Evolutionary conservation across 169 alveolate species (phyloP).

Genomic region (Neospora caninum): DNA sequence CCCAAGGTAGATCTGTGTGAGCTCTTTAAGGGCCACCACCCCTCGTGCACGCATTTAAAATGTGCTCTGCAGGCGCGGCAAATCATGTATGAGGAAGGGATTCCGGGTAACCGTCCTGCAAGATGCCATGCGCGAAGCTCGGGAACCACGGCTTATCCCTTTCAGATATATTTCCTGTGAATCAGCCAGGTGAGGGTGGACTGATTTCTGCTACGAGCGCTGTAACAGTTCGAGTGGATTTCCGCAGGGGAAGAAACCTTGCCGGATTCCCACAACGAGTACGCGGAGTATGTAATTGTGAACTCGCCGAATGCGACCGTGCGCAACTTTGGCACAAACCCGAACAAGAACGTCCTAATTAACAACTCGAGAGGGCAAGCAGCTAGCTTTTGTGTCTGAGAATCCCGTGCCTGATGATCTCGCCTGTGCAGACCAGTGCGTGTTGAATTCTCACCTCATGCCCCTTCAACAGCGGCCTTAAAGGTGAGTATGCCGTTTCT

Average conservation of each 20-base stretch:
- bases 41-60: too few relatives aligned
- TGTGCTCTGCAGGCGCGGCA: conserved; percentile 52
- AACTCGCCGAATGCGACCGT: conserved; percentile 36
- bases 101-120: conserved; percentile 44
- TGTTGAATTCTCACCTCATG: conserved; percentile 15
- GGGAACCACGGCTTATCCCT: neutral
- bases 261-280: conserved; percentile 44
- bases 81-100: conserved; percentile 61
- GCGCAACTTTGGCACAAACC: conserved; percentile 47
- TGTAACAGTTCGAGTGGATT: too few relatives aligned
- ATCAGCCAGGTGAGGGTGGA: neutral
- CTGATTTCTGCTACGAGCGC: neutral
- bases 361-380: conserved; percentile 58
- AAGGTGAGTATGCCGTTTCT: conserved; percentile 11
- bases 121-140: neutral
- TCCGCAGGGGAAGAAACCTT: conserved; percentile 8
- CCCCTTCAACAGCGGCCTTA: neutral
- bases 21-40: neutral
- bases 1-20: conserved; percentile 15
- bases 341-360: conserved; percentile 41
- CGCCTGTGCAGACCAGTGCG: conserved; percentile 32
- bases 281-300: conserved; percentile 55
- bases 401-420: neutral
- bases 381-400: too few relatives aligned
- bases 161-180: conserved; percentile 47